Base-by-base conservation (phyloP, 225 moss, liverwort and hornwort species). In the Physcomitrellopsis africana region DNA sequence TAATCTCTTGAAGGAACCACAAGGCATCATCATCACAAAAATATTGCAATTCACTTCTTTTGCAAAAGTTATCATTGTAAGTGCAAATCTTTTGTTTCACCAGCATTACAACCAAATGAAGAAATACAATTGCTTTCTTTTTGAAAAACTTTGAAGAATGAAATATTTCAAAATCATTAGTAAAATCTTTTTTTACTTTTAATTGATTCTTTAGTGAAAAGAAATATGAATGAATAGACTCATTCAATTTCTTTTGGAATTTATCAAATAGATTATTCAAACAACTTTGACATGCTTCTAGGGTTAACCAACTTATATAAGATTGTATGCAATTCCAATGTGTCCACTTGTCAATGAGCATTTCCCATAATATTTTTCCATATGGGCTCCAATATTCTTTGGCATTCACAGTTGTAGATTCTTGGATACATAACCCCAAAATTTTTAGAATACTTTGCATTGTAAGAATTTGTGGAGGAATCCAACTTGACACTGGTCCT, bases 301-400 rank as follows among this genome's bases (percentile, higher is more conserved):
- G 64, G 20, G 83, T 44, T 20, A 90, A 67, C 89, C 89, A 97
- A 9, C 43, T 84, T 49, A 88, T 24, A 65, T 91, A 94, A 10
- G 77, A 84, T 86, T 91, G 91, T 16, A 97, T 70, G 54, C 92
- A 94, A 20, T 83, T 89, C 94, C 96, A 97, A 56, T 97, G 79
- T 71, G 73, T 60, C 72, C 92, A 86, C 24, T 68, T 87, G 0
- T 76, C 81, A 55, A 92, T 9, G 1, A 97, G 47, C 51, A 94
- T 72, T 2, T 91, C 44, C 91, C 92, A 94, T 11, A 94, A 80
- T 37, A 80, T 82, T 3, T 79, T 79, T 45, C 91, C 81, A 26
- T 55, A 74, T 2, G 76, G 66, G 29, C 78, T 82, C 89, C 90
- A 89, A 23, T 43, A 68, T 24, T 79, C 51, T 51, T 56, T 62